A percentile compares a stretch with the other conserved stretches of the same genome.
phyloP scores from a whole-genome alignment of 1,139 yeast genomes.

The Saccharomyces hybrid region DNA sequence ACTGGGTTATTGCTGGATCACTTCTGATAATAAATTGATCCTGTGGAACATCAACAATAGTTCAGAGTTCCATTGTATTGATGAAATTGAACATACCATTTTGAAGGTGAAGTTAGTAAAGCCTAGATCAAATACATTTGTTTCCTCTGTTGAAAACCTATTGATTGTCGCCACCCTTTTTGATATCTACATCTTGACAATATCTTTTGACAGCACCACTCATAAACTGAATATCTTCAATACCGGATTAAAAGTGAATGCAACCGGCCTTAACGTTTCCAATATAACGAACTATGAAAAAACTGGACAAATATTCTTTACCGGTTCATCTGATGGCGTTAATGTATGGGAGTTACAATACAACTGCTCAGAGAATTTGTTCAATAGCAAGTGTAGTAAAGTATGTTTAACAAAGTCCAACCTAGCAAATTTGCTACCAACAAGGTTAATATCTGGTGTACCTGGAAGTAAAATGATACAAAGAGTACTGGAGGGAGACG shows the following conservation, averaged over 20 bases:
- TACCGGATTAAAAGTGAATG: slow-evolving; percentile 73
- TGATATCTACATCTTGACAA: slow-evolving; percentile 70
- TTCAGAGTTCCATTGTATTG: slow-evolving; percentile 70
- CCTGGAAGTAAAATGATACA: slow-evolving; percentile 41
- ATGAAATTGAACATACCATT: slow-evolving; percentile 73
- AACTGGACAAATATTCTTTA: slow-evolving; percentile 75
- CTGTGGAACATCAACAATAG: slow-evolving; percentile 68
- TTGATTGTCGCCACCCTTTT: slow-evolving; percentile 73
- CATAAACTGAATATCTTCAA: slow-evolving; percentile 65
- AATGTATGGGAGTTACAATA: slow-evolving; percentile 86
- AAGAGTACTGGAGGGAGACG: slow-evolving; percentile 31
- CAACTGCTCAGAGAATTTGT: slow-evolving; percentile 79
- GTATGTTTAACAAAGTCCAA: slow-evolving; percentile 70
- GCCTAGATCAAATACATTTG: slow-evolving; percentile 76
- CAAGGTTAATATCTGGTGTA: slow-evolving; percentile 30
- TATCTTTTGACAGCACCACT: slow-evolving; percentile 45
- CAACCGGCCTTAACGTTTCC: slow-evolving; percentile 69
- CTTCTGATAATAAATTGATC: slow-evolving; percentile 71
- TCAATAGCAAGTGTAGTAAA: slow-evolving; percentile 73
- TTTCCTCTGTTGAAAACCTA: slow-evolving; percentile 63
- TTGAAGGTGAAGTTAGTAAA: slow-evolving; percentile 65
- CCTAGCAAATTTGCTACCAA: slow-evolving; percentile 51
- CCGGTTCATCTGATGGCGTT: slow-evolving; percentile 67
- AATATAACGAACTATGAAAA: slow-evolving; percentile 50
- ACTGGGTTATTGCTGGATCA: slow-evolving; percentile 79